Conservation (phyloP, 768 basidiomycete species). For the Trametes maxima region DNA sequence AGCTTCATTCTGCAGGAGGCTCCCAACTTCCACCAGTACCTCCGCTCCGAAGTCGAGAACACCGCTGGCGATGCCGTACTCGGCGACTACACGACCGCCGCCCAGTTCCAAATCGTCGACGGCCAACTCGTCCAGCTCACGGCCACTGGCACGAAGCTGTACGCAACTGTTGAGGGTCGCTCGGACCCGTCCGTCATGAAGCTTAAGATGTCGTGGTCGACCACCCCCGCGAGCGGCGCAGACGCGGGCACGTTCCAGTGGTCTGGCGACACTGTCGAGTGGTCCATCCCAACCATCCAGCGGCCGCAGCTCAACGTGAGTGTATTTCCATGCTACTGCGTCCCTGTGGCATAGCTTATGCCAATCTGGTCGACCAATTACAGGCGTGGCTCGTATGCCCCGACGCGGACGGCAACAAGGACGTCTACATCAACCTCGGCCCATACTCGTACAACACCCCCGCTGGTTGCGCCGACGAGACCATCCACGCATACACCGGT, state of each 20-base stretch:
- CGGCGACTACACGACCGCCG: constrained; percentile 51
- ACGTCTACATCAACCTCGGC: constrained; percentile 57
- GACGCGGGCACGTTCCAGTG: constrained; percentile 50
- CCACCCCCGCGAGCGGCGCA: constrained; percentile 47
- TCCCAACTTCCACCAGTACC: constrained; percentile 65
- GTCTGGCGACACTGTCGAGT: constrained; percentile 61
- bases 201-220: constrained; percentile 52
- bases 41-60: constrained; percentile 49
- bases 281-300: constrained; percentile 51
- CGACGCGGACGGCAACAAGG: constrained; percentile 44
- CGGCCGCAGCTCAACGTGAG: constrained; percentile 56
- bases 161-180: constrained; percentile 51
- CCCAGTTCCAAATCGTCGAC: constrained; percentile 56
- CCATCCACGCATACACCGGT: constrained; percentile 62
- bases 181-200: constrained; percentile 50
- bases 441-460: constrained; percentile 57
- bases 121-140: constrained; percentile 58
- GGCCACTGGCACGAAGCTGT: constrained; percentile 44
- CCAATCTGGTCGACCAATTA: background rate
- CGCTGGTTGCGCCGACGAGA: constrained; percentile 60
- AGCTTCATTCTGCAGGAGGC: constrained; percentile 40
- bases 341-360: constrained; percentile 9
- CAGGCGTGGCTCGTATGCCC: constrained; percentile 62
- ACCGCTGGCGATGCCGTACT: constrained; percentile 53
- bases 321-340: constrained; percentile 13